Conservation (phyloP, 192 early-diverging fungal genomes). For the Coemansia sp. region DNA sequence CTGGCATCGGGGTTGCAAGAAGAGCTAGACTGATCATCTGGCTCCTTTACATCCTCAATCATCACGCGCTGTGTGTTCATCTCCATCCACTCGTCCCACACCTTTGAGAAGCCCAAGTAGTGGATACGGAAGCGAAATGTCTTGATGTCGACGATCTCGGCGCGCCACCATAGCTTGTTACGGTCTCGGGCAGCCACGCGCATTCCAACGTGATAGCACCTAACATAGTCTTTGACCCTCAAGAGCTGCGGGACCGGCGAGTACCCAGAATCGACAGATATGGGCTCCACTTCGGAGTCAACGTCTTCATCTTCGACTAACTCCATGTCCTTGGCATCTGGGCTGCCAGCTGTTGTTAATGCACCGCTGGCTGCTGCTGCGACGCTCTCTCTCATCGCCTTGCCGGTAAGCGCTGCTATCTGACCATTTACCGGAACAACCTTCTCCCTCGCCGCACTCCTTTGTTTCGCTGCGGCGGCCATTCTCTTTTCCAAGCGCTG, state of each 20-base stretch:
- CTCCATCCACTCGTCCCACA: slow-evolving; percentile 66
- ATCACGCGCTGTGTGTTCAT: slow-evolving; percentile 62
- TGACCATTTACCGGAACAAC: slow-evolving; percentile 7
- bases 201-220: slow-evolving; percentile 37
- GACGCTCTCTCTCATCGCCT: no score
- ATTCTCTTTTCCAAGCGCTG: slow-evolving; percentile 9
- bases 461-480: slow-evolving; percentile 6
- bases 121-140: slow-evolving; percentile 59
- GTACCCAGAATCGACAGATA: slow-evolving; percentile 37
- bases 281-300: slow-evolving; percentile 25
- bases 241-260: slow-evolving; percentile 34
- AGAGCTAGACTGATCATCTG: neutral
- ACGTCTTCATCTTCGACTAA: slow-evolving; percentile 10
- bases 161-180: slow-evolving; percentile 58
- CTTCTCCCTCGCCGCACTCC: neutral
- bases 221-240: slow-evolving; percentile 47
- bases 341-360: neutral
- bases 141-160: slow-evolving; percentile 55
- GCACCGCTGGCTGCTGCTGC: no score
- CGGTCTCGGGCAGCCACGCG: slow-evolving; percentile 57
- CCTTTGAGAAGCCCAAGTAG: slow-evolving; percentile 52
- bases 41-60: slow-evolving; percentile 12
- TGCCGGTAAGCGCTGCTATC: slow-evolving; percentile 4
- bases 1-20: neutral
- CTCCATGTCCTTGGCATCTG: neutral